These are phyloP conservation scores for Huntiella decipiens DNA, from an alignment of 2,329 filamentous ascomycete genomes.

Conservation along the genomic window DNA sequence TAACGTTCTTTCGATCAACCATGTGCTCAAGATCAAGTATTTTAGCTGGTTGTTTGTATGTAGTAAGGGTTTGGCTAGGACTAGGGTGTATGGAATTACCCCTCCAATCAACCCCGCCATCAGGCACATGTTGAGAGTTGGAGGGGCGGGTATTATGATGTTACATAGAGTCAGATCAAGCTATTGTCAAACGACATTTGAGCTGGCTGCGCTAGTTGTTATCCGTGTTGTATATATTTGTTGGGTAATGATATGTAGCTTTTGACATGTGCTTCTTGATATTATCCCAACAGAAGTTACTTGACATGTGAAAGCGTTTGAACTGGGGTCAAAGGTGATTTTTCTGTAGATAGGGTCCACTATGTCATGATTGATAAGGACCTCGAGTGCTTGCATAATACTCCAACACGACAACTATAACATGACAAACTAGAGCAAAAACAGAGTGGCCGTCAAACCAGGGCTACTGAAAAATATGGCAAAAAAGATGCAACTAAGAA, in stretches of 20 bases:
- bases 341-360: background rate
- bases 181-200: too few species aligned
- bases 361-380: background rate
- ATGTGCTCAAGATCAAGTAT: background rate
- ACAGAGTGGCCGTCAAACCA: too few species aligned
- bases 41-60: background rate
- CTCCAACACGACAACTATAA: background rate
- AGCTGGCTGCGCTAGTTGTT: too few species aligned
- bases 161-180: too few species aligned
- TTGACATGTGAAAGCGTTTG: constrained; percentile 1
- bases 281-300: constrained; percentile 1
- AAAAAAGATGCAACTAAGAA: too few species aligned
- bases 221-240: too few species aligned
- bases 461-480: too few species aligned
- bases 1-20: background rate
- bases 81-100: background rate
- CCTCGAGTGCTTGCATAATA: background rate
- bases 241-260: background rate
- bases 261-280: background rate
- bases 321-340: background rate
- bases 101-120: background rate
- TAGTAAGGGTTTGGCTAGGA: background rate
- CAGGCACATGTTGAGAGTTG: background rate
- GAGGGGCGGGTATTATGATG: background rate
- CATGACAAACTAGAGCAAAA: too few species aligned